phyloP scores from a whole-genome alignment of 768 basidiomycete genomes.

The Suillus discolor region DNA sequence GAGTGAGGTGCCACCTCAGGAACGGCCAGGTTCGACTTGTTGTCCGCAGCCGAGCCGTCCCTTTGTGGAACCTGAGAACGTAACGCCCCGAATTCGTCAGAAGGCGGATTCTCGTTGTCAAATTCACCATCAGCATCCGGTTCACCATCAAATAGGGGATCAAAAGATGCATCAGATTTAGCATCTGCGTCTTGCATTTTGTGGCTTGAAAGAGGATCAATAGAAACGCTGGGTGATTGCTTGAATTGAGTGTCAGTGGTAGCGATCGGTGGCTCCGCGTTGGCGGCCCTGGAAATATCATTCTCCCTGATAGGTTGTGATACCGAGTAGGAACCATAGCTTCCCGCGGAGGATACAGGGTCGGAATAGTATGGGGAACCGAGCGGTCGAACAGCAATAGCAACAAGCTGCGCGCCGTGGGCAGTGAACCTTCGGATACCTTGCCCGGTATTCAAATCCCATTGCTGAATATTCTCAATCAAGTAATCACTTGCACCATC shows the following conservation, averaged over 20 bases:
- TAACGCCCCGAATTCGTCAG: slow-evolving; percentile 21
- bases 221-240: slow-evolving; percentile 22
- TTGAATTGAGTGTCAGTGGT: slow-evolving; percentile 16
- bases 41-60: slow-evolving; percentile 15
- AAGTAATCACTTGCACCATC: slow-evolving; percentile 10
- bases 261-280: slow-evolving; percentile 24
- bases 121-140: slow-evolving; percentile 60
- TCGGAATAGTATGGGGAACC: slow-evolving; percentile 37
- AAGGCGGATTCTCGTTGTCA: slow-evolving; percentile 21
- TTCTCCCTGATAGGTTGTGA: slow-evolving; percentile 15
- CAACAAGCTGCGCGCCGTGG: slow-evolving; percentile 84
- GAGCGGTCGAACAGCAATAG: slow-evolving; percentile 75
- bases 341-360: slow-evolving; percentile 28
- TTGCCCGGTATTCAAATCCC: slow-evolving; percentile 95
- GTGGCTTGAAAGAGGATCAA: slow-evolving; percentile 26
- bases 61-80: slow-evolving; percentile 20
- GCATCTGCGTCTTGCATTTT: slow-evolving; percentile 52
- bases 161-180: slow-evolving; percentile 80
- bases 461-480: slow-evolving; percentile 63
- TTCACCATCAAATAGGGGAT: slow-evolving; percentile 90
- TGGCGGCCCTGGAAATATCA: slow-evolving; percentile 21
- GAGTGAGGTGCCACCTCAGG: slow-evolving; percentile 30
- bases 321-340: slow-evolving; percentile 19
- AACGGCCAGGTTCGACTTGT: slow-evolving; percentile 27
- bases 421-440: slow-evolving; percentile 73